Conservation (phyloP, 805 yeast species). For the Saccharomycopsis fibuligera region DNA sequence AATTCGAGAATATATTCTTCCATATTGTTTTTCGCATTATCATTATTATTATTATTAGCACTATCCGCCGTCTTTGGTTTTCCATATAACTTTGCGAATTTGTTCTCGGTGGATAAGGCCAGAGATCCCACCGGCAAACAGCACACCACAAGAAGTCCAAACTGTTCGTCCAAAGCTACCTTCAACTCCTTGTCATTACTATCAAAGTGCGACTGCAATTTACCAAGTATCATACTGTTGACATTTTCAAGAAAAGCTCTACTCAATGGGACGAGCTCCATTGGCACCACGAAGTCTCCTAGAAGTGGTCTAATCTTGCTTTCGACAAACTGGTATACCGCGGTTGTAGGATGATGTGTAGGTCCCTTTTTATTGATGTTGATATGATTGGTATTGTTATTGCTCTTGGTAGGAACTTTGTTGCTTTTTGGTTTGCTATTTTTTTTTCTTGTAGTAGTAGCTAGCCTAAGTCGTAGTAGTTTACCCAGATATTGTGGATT, state of each 20-base stretch:
- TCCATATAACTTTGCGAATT: slow-evolving; percentile 30
- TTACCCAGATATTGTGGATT: slow-evolving; percentile 30
- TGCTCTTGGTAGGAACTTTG: too few relatives aligned
- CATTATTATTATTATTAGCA: too few relatives aligned
- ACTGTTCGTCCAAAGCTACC: slow-evolving; percentile 26
- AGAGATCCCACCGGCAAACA: slow-evolving; percentile 32
- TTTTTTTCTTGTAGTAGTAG: too few relatives aligned
- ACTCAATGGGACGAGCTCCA: neutral
- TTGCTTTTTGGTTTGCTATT: too few relatives aligned
- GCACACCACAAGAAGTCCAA: slow-evolving; percentile 37
- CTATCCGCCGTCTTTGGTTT: too few relatives aligned
- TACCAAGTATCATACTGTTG: neutral
- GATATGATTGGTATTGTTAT: too few relatives aligned
- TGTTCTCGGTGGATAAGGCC: slow-evolving; percentile 28
- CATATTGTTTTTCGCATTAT: too few relatives aligned
- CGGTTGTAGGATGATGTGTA: slow-evolving; percentile 31
- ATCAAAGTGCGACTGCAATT: neutral
- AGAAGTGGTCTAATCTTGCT: slow-evolving; percentile 27
- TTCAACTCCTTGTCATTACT: too few relatives aligned
- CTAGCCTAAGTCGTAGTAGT: slow-evolving; percentile 28
- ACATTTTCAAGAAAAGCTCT: neutral
- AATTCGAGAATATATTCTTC: slow-evolving; percentile 36
- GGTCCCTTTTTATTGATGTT: slow-evolving; percentile 22
- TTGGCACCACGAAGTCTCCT: slow-evolving; percentile 2
- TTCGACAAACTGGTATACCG: slow-evolving; percentile 31